Evolutionary conservation across 768 basidiomycete genomes (phyloP), one percentile per base, ranked within the genome.

Genomic region (Amanita rimosa): DNA sequence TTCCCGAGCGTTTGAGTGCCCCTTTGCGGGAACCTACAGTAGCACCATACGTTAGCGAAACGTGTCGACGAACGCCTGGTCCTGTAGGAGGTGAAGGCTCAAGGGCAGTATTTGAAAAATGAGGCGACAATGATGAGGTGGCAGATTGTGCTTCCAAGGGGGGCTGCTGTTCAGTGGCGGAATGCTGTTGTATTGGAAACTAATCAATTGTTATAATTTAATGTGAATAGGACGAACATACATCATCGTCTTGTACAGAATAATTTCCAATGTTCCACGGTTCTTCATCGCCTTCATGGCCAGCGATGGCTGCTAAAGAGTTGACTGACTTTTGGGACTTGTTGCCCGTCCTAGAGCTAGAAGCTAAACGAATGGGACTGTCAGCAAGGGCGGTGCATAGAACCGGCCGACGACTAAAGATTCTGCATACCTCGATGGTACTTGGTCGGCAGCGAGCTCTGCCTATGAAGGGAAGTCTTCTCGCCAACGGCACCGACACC

Each of bases 221-320:
- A 43, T 16, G 16, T 37, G 17, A 37, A 14, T 4, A 29, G 22
- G 29, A 17, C 21, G 33, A 48, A 19, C 67, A 54, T 53, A 85
- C 87, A 65, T 86, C 84, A 27, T 85, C 85, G 46, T 81, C 82
- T 51, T 78, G 69, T 10, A 64, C 69, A 66, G 61, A 76, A 65
- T 64, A 71, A 29, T 72, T 75, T 35, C 79, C 78, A 37, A 73
- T 68, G 62, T 87, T 85, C 89, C 89, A 92, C 49, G 87, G 84
- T 54, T 90, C 88, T 61, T 92, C 88, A 52, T 89, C 88, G 55
- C 83, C 86, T 56, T 92, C 88, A 58, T 87, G 83, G 36, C 86
- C 87, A 45, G 85, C 80, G 64, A 92, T 91, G 48, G 85, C 85
- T 31, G 84, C 77, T 46, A 92, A 77, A 62, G 85, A 90, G 58